Conservation (phyloP, 108 stramenopile genomes). For the Chaetoceros muelleri region DNA sequence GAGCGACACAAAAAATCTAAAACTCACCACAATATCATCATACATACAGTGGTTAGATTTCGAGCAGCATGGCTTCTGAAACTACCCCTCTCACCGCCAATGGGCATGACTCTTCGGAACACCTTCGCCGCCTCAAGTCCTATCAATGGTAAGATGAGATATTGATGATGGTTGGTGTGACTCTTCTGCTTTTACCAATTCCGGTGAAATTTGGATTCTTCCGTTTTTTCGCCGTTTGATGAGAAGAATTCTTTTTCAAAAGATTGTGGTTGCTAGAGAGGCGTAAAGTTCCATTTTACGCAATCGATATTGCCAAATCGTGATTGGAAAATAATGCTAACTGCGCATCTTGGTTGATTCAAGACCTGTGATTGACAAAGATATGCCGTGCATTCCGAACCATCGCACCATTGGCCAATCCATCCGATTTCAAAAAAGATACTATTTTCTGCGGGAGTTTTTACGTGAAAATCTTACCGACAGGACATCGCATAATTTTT, state of each 20-base stretch:
- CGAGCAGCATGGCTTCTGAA: slow-evolving; percentile 38
- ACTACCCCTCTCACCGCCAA: slow-evolving; percentile 53
- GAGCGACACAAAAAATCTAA: too few species aligned
- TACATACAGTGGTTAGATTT: too few species aligned
- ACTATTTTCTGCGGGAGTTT: too few species aligned
- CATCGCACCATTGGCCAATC: too few species aligned
- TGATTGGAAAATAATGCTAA: too few species aligned
- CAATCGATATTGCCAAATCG: background rate
- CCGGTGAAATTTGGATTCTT: background rate
- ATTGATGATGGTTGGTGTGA: background rate
- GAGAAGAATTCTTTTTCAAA: slow-evolving; percentile 2
- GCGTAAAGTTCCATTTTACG: background rate
- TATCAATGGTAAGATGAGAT: slow-evolving; percentile 70
- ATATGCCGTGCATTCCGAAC: too few species aligned
- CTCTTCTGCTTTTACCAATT: slow-evolving; percentile 1
- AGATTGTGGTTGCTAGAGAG: background rate
- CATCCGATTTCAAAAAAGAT: too few species aligned
- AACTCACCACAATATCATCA: too few species aligned
- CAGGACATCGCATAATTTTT: too few species aligned
- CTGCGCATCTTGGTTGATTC: too few species aligned
- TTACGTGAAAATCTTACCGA: too few species aligned
- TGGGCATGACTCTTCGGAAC: slow-evolving; percentile 46
- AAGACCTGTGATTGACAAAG: too few species aligned
- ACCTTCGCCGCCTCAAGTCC: slow-evolving; percentile 61
- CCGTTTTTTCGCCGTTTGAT: background rate